Evolutionary conservation across 805 yeast genomes (phyloP).

Genomic region (Wickerhamiella kurtzmanii): DNA sequence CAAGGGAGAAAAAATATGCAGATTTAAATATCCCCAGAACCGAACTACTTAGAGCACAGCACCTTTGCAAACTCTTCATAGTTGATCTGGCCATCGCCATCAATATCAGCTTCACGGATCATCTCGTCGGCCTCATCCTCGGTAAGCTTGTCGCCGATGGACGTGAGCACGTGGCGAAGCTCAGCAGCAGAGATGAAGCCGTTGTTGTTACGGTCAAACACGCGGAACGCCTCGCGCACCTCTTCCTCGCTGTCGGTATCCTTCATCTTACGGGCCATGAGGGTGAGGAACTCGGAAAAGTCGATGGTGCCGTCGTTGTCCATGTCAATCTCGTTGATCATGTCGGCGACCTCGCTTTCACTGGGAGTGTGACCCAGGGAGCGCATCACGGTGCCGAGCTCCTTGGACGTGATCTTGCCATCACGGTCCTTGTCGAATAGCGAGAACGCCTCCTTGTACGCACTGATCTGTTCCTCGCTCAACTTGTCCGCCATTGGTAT

Average conservation of each 20-base stretch:
- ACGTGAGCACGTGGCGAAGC: slow-evolving; percentile 88
- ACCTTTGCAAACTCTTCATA: slow-evolving; percentile 92
- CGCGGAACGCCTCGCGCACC: slow-evolving; percentile 94
- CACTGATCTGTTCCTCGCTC: slow-evolving; percentile 91
- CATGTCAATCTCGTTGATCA: slow-evolving; percentile 93
- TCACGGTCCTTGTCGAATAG: slow-evolving; percentile 93
- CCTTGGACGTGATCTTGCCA: slow-evolving; percentile 88
- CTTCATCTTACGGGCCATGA: slow-evolving; percentile 88
- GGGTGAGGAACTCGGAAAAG: slow-evolving; percentile 67
- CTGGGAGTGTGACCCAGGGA: slow-evolving; percentile 96
- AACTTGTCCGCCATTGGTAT: slow-evolving; percentile 54
- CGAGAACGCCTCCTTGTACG: slow-evolving; percentile 95
- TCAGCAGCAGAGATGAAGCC: slow-evolving; percentile 96
- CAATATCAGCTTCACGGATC: slow-evolving; percentile 87
- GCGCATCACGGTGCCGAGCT: slow-evolving; percentile 96
- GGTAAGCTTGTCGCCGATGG: slow-evolving; percentile 91
- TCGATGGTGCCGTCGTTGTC: slow-evolving; percentile 87
- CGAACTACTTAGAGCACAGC: slow-evolving; percentile 28
- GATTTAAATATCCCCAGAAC: slow-evolving; percentile 1
- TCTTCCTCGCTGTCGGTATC: slow-evolving; percentile 97
- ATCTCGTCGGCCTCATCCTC: slow-evolving; percentile 96
- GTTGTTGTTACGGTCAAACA: slow-evolving; percentile 85
- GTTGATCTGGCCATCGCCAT: slow-evolving; percentile 91
- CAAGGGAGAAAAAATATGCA: neutral
- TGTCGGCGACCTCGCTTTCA: slow-evolving; percentile 88